phyloP scores from a whole-genome alignment of 1,284 basidiomycete species.

The Peniophora sp. region DNA sequence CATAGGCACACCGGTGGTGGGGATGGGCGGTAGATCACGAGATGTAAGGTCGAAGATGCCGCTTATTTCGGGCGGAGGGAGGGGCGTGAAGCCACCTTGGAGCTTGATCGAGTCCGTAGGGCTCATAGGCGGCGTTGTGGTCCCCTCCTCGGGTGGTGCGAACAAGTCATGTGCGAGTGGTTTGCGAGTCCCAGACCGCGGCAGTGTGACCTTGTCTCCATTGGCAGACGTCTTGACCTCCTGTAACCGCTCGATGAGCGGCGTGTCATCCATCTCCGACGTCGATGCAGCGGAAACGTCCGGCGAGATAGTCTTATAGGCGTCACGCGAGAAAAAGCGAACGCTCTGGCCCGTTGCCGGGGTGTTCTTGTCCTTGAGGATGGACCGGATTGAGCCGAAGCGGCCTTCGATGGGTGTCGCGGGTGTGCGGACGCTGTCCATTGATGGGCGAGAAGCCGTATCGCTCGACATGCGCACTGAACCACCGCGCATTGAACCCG shows the following conservation, averaged over 20 bases:
- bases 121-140: constrained; percentile 16
- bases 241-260: constrained; percentile 32
- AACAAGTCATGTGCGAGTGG: constrained; percentile 23
- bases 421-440: constrained; percentile 9
- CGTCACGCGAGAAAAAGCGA: constrained; percentile 64
- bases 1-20: constrained; percentile 30
- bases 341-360: constrained; percentile 70
- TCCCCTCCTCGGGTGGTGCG: constrained; percentile 18
- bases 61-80: constrained; percentile 25
- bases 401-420: constrained; percentile 19
- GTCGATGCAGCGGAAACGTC: constrained; percentile 47
- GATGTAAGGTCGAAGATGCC: constrained; percentile 49
- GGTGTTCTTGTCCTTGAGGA: constrained; percentile 59
- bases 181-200: constrained; percentile 5
- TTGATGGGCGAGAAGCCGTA: constrained; percentile 9
- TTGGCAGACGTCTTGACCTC: constrained; percentile 15
- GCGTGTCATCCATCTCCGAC: constrained; percentile 13
- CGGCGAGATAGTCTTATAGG: constrained; percentile 54
- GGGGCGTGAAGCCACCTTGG: constrained; percentile 18
- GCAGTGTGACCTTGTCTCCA: constrained; percentile 10
- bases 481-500: constrained; percentile 14
- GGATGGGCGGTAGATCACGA: constrained; percentile 39
- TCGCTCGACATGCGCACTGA: constrained; percentile 1
- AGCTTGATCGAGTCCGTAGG: constrained; percentile 3
- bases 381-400: constrained; percentile 50